Percentiles rank a stretch among this genome's conserved stretches.
Evolutionary conservation across 176 grass and related monocot genomes (phyloP).

Genomic region (Leersia perrieri): DNA sequence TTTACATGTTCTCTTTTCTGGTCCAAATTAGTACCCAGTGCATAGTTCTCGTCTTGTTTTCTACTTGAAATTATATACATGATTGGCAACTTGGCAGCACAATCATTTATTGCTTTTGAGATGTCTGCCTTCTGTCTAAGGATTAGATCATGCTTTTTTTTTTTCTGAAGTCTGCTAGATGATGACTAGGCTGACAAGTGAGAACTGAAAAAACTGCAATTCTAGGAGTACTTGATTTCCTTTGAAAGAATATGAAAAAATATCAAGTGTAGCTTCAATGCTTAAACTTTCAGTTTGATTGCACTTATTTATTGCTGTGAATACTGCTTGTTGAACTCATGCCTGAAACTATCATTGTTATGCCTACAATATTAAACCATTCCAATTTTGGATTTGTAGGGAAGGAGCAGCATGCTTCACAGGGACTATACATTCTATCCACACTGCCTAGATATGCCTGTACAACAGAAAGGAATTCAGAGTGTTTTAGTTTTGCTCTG

Average conservation of each 20-base stretch:
- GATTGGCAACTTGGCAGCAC: too few relatives aligned
- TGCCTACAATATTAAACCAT: not conserved
- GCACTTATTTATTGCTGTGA: too few relatives aligned
- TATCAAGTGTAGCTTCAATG: not conserved
- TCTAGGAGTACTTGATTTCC: not conserved
- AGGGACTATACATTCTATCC: too few relatives aligned
- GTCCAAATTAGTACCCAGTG: too few relatives aligned
- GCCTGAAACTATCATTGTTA: not conserved
- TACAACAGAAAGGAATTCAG: too few relatives aligned
- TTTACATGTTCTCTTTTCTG: too few relatives aligned
- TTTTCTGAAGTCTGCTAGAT: not conserved
- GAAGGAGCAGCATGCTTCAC: constrained; percentile 46
- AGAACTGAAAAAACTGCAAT: not conserved
- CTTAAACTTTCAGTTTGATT: too few relatives aligned
- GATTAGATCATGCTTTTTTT: not conserved
- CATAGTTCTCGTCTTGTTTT: too few relatives aligned
- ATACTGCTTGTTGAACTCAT: too few relatives aligned
- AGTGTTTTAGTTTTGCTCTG: too few relatives aligned
- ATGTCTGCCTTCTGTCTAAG: not conserved
- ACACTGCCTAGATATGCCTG: too few relatives aligned
- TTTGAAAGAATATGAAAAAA: not conserved
- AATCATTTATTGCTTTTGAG: not conserved
- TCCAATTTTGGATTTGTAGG: constrained; percentile 20
- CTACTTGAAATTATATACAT: too few relatives aligned
- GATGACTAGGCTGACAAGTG: not conserved